phyloP scores from a whole-genome alignment of 2,329 filamentous ascomycete genomes.

The Xylaria sp. region DNA sequence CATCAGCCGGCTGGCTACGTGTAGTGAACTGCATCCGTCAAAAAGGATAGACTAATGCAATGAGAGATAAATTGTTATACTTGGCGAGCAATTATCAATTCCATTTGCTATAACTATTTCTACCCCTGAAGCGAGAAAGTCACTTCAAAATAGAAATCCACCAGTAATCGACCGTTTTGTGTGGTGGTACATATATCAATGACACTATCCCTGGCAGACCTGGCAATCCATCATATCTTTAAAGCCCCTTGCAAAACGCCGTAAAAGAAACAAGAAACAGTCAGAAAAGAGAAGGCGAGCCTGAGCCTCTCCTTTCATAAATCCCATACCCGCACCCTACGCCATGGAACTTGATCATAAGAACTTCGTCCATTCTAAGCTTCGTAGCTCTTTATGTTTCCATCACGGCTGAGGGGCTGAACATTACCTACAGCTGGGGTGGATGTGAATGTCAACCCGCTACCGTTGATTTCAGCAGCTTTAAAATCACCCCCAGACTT shows the following conservation, averaged over 20 bases:
- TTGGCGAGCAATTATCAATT: neutral
- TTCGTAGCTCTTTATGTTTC: constrained; percentile 67
- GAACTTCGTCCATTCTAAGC: constrained; percentile 50
- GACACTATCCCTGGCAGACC: constrained; percentile 30
- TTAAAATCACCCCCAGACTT: constrained; percentile 63
- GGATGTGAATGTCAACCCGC: constrained; percentile 64
- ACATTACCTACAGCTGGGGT: constrained; percentile 56
- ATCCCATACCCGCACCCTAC: constrained; percentile 18
- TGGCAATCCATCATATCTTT: constrained; percentile 24
- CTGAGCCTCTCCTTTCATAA: constrained; percentile 19
- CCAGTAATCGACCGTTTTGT: constrained; percentile 14
- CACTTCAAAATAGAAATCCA: constrained; percentile 5
- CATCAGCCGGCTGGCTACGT: neutral
- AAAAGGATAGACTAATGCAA: neutral
- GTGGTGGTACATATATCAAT: constrained; percentile 38
- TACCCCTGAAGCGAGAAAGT: neutral
- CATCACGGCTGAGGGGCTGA: constrained; percentile 65
- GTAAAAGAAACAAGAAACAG: constrained; percentile 24
- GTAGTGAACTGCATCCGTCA: neutral
- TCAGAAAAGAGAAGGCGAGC: constrained; percentile 21
- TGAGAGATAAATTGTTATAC: neutral
- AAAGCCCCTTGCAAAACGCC: constrained; percentile 35
- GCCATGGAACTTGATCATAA: neutral
- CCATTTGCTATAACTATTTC: neutral
- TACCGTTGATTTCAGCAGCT: constrained; percentile 62